Conservation (phyloP, 2,329 filamentous ascomycete species). For the Penicillium sp. region DNA sequence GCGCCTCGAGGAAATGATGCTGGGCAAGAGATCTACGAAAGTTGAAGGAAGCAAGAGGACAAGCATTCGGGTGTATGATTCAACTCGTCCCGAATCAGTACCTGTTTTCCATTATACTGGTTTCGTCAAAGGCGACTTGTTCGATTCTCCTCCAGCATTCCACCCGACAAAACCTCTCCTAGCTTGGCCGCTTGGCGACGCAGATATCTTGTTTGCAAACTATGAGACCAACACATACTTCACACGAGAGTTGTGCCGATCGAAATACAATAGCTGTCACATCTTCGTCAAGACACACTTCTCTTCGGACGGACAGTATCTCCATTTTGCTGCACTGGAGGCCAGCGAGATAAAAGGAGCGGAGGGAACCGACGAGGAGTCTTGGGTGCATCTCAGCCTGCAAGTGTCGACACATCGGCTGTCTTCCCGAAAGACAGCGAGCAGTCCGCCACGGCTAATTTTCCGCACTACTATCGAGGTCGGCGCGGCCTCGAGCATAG, state of each 20-base stretch:
- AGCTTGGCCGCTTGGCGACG: slow-evolving; percentile 4
- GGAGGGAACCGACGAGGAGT: not conserved
- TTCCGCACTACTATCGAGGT: slow-evolving; percentile 8
- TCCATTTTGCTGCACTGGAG: slow-evolving; percentile 12
- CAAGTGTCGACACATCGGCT: slow-evolving; percentile 11
- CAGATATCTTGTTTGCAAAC: slow-evolving; percentile 11
- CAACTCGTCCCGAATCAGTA: not conserved
- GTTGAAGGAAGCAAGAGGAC: not conserved
- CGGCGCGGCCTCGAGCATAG: not conserved
- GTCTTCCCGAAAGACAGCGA: slow-evolving; percentile 9
- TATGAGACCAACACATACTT: slow-evolving; percentile 8
- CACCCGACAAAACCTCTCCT: slow-evolving; percentile 7
- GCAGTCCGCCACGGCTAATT: slow-evolving; percentile 3
- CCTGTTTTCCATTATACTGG: slow-evolving; percentile 3
- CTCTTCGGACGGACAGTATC: slow-evolving; percentile 2
- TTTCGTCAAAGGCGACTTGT: not conserved
- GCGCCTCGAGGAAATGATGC: not conserved
- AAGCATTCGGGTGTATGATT: not conserved
- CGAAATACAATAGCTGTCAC: slow-evolving; percentile 6
- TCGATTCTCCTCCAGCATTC: slow-evolving; percentile 9
- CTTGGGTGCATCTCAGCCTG: not conserved
- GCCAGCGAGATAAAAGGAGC: not conserved
- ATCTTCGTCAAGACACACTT: slow-evolving; percentile 6
- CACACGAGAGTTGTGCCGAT: slow-evolving; percentile 2
- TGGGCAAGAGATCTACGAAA: not conserved